These are phyloP conservation scores for Candida chilensis DNA, from an alignment of 805 yeast species.

Conservation along the genomic window DNA sequence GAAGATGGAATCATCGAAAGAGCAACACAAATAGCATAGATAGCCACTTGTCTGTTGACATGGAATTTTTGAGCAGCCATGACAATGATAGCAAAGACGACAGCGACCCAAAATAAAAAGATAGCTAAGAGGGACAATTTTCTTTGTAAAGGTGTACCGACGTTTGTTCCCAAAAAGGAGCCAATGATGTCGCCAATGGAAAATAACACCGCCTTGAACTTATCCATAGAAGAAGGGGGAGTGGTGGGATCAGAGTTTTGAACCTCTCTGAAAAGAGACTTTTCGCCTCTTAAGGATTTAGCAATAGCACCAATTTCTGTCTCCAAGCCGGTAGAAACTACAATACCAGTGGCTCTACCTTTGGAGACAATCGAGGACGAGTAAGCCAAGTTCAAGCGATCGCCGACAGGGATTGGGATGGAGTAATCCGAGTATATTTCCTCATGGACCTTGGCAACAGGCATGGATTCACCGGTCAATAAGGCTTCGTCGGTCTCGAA, in stretches of 20 bases:
- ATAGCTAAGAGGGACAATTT: constrained; percentile 73
- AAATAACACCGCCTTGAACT: constrained; percentile 33
- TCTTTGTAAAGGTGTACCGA: constrained; percentile 78
- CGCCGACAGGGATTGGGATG: constrained; percentile 52
- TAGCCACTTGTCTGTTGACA: constrained; percentile 76
- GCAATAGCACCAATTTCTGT: constrained; percentile 78
- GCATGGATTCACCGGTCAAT: constrained; percentile 58
- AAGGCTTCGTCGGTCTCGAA: constrained; percentile 67
- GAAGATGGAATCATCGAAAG: constrained; percentile 79
- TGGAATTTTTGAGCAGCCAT: constrained; percentile 75
- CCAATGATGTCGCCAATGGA: constrained; percentile 51
- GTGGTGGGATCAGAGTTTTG: constrained; percentile 30
- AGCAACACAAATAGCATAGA: constrained; percentile 82
- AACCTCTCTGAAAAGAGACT: constrained; percentile 26
- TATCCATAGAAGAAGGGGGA: constrained; percentile 30
- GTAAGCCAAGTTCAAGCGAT: constrained; percentile 62
- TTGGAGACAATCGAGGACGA: constrained; percentile 63
- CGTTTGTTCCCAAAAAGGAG: constrained; percentile 63
- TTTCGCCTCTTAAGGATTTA: constrained; percentile 36
- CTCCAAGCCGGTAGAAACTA: constrained; percentile 53
- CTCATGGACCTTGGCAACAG: constrained; percentile 44
- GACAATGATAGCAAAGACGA: constrained; percentile 76
- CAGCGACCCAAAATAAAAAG: constrained; percentile 64
- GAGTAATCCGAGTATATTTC: constrained; percentile 23
- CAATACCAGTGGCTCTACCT: constrained; percentile 69